These are phyloP conservation scores for Uronychia binucleata DNA, from an alignment of 73 alveolate genomes.

Conservation along the genomic window DNA sequence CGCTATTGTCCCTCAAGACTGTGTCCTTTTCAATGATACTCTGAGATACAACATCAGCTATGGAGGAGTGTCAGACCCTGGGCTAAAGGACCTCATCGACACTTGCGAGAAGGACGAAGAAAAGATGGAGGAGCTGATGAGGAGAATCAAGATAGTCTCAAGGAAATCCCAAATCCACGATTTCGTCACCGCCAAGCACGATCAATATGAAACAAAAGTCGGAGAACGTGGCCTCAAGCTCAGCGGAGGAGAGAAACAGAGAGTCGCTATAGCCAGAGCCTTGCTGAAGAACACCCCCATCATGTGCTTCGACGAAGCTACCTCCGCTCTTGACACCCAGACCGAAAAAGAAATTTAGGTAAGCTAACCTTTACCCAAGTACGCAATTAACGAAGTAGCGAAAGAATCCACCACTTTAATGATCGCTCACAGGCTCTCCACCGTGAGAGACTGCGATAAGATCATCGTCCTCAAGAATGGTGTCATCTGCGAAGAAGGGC, in stretches of 20 bases:
- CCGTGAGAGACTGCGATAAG: slow-evolving; percentile 64
- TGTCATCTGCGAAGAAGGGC: slow-evolving; percentile 69
- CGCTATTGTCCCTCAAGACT: slow-evolving; percentile 72
- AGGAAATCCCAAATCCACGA: slow-evolving; percentile 62
- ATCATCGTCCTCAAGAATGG: slow-evolving; percentile 74
- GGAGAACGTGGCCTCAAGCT: slow-evolving; percentile 83
- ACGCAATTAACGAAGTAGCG: slow-evolving; percentile 68
- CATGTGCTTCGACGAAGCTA: slow-evolving; percentile 88
- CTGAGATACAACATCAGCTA: slow-evolving; percentile 70
- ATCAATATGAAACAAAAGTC: slow-evolving; percentile 55
- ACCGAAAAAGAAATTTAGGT: slow-evolving; percentile 79
- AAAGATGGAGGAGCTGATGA: slow-evolving; percentile 16
- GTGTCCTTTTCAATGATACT: slow-evolving; percentile 78
- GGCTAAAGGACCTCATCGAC: slow-evolving; percentile 42
- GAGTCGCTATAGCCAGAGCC: slow-evolving; percentile 90
- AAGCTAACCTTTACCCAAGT: not conserved
- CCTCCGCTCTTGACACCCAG: slow-evolving; percentile 80
- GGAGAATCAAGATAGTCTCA: slow-evolving; percentile 50
- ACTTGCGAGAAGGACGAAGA: slow-evolving; percentile 11
- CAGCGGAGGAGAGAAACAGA: slow-evolving; percentile 79
- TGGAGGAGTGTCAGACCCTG: slow-evolving; percentile 64
- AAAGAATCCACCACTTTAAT: slow-evolving; percentile 76
- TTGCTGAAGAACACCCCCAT: slow-evolving; percentile 75
- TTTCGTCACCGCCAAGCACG: slow-evolving; percentile 51
- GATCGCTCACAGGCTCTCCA: slow-evolving; percentile 90